Conservation (phyloP, 2,329 filamentous ascomycete genomes). For the Penicillium frequentans region DNA sequence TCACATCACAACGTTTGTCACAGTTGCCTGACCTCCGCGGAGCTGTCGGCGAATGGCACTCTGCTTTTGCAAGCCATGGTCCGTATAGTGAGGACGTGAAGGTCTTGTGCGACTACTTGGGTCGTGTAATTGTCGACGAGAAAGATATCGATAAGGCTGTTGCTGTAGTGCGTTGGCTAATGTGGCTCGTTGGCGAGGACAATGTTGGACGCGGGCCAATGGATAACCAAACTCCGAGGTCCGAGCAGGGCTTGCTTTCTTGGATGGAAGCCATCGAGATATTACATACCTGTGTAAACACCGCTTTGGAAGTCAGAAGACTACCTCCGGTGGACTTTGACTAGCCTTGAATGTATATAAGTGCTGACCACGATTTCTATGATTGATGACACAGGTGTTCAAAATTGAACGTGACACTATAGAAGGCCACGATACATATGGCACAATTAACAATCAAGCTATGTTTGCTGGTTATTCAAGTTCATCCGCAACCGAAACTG, state of each 20-base stretch:
- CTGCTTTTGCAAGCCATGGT: slow-evolving; percentile 68
- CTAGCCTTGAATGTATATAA: slow-evolving; percentile 10
- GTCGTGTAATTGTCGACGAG: slow-evolving; percentile 71
- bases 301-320: slow-evolving; percentile 45
- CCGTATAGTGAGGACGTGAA: slow-evolving; percentile 78
- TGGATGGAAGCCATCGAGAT: slow-evolving; percentile 41
- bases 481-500: no score
- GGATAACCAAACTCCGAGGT: slow-evolving; percentile 1
- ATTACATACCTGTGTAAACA: slow-evolving; percentile 45
- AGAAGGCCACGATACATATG: no score
- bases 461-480: no score
- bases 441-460: no score
- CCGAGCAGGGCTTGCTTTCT: slow-evolving; percentile 16
- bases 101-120: slow-evolving; percentile 72
- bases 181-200: slow-evolving; percentile 37
- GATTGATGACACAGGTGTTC: background rate
- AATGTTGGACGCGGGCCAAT: background rate
- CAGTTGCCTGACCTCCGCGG: slow-evolving; percentile 65
- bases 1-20: slow-evolving; percentile 60
- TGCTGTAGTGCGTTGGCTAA: slow-evolving; percentile 66
- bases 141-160: slow-evolving; percentile 73
- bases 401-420: no score
- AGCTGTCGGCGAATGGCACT: slow-evolving; percentile 75
- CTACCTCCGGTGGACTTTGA: slow-evolving; percentile 48
- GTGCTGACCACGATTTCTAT: background rate